These are phyloP conservation scores for Populus alba DNA, from an alignment of 345 rosid genomes.

Conservation along the genomic window DNA sequence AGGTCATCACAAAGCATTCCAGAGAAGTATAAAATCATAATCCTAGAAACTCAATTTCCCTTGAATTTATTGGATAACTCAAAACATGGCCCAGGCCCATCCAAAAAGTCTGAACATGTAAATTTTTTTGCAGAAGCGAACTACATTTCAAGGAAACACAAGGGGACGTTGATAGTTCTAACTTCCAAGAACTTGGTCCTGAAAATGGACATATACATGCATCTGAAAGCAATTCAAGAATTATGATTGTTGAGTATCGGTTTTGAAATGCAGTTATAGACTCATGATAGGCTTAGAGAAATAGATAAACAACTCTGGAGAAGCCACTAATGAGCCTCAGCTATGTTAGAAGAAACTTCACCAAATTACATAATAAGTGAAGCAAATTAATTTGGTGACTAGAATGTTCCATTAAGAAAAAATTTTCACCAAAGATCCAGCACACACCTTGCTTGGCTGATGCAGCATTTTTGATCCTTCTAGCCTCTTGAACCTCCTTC, in stretches of 20 bases:
- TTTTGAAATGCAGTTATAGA: not conserved
- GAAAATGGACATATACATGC: not conserved
- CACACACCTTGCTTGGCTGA: slow-evolving; percentile 91
- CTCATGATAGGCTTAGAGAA: not conserved
- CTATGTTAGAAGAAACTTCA: not conserved
- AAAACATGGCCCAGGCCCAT: not conserved
- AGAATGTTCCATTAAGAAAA: not conserved
- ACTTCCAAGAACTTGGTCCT: not conserved
- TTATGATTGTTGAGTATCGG: not conserved
- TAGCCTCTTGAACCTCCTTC: slow-evolving; percentile 99
- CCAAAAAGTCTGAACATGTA: not conserved
- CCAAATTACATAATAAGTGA: not conserved
- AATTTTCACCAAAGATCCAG: slow-evolving; percentile 11
- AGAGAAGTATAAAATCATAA: not conserved
- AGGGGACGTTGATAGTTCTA: not conserved
- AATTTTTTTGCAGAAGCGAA: not conserved
- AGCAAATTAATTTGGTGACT: not conserved
- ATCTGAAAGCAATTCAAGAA: not conserved
- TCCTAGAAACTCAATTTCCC: not conserved
- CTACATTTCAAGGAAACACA: not conserved
- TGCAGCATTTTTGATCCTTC: slow-evolving; percentile 98
- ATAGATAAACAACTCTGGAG: not conserved
- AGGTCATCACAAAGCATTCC: not conserved
- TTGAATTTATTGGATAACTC: not conserved
- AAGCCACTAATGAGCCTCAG: not conserved